These are phyloP conservation scores for Hylodesmum podocarpum DNA, from an alignment of 306 rosid genomes.

Conservation along the genomic window DNA sequence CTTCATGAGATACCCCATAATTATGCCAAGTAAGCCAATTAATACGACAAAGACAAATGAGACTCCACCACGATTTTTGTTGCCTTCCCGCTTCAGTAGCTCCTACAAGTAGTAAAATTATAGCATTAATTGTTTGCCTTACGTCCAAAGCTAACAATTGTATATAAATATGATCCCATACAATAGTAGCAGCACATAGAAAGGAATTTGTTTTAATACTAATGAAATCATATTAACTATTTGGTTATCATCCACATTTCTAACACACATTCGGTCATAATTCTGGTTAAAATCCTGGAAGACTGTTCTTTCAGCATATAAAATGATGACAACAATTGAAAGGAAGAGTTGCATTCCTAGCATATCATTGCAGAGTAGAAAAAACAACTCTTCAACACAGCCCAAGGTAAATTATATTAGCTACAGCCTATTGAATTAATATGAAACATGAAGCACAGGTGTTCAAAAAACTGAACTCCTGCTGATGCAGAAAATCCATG, in stretches of 20 bases:
- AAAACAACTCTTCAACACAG: neutral
- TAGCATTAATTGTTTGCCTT: neutral
- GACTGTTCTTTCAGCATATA: neutral
- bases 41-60: constrained; percentile 59
- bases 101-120: constrained; percentile 56
- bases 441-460: constrained; percentile 17
- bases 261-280: neutral
- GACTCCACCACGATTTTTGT: constrained; percentile 64
- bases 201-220: neutral
- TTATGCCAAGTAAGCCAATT: constrained; percentile 66
- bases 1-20: constrained; percentile 77
- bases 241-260: neutral
- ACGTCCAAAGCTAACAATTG: neutral
- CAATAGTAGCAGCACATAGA: neutral
- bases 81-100: constrained; percentile 67
- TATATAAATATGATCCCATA: neutral
- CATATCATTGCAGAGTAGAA: neutral
- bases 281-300: neutral
- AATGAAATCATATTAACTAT: constrained; percentile 7
- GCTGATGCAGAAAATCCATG: neutral
- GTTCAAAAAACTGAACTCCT: constrained; percentile 1
- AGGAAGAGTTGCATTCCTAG: neutral
- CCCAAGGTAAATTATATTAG: neutral
- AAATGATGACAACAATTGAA: neutral
- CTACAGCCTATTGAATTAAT: neutral